Base-by-base conservation (phyloP, 805 yeast genomes). In the Cyberlindnera mycetangii region DNA sequence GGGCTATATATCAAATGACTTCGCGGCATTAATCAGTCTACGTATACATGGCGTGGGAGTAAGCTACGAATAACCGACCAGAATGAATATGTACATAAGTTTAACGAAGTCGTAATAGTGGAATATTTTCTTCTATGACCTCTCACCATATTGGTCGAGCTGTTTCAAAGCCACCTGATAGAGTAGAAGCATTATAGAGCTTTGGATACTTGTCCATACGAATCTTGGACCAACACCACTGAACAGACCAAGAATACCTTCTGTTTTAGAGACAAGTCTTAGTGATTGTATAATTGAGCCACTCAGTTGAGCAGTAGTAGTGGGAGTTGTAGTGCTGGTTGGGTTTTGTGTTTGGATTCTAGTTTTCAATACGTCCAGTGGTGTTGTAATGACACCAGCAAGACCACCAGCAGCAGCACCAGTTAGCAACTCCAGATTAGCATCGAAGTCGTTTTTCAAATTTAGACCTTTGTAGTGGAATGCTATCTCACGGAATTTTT, bases 381-480 rank as follows among this genome's bases (percentile, higher is more conserved):
- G 97, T 0, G 97, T 90, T 0, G 97, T 90, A 17, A 90, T 58
- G 1, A 79, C 74, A 1, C 97, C 97, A 0, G 97, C 95, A 21
- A 89, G 66, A 0, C 96, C 96, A 53, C 97, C 97, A 2, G 99
- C 98, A 0, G 88, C 81, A 1, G 97, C 98, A 44, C 99, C 99
- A 0, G 97, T 89, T 12, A 76, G 49, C 21, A 93, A 69, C 64
- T 93, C 99, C 32, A 75, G 64, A 5, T 71, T 42, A 7, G 84
- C 64, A 1, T 84, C 75, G 42, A 86, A 64, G 37, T 78, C 81
- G 16, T 67, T 62, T n/a, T 49, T 57, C 27, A 51, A 48, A 42
- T 70, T 52, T 12, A 53, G 44, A 2, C 53, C 54, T 34, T 67
- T 70, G 10, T 70, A 42, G 4, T 47, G 40, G 47, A 69, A 81